phyloP scores from a whole-genome alignment of 345 rosid species.

The Raphanus raphanistrum region DNA sequence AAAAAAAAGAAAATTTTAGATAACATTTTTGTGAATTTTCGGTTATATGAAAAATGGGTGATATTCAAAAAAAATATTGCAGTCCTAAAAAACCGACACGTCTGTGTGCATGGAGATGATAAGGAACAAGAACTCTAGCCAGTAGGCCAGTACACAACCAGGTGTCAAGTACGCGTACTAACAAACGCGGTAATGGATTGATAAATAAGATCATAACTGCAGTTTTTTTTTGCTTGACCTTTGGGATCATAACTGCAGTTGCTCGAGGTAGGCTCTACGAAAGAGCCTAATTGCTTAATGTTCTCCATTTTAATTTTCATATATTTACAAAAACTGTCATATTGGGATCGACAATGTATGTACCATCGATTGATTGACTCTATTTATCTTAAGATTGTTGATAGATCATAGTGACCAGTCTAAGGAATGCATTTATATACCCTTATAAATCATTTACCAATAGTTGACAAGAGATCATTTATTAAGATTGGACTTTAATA shows the following conservation, averaged over 20 bases:
- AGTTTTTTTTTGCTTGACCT: not conserved
- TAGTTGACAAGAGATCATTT: not conserved
- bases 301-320: not conserved
- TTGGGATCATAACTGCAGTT: not conserved
- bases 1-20: not conserved
- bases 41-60: not conserved
- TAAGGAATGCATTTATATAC: constrained; percentile 21
- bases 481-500: constrained; percentile 20
- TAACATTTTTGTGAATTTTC: not conserved
- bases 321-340: not conserved
- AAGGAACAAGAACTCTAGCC: not conserved
- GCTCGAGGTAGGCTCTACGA: constrained; percentile 14
- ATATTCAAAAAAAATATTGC: not conserved
- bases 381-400: constrained; percentile 28
- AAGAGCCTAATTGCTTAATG: not conserved
- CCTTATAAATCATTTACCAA: constrained; percentile 4
- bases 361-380: not conserved
- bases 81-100: not conserved
- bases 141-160: not conserved
- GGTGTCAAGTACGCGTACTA: constrained; percentile 1
- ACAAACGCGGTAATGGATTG: not conserved
- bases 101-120: not conserved
- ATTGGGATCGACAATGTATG: constrained; percentile 23
- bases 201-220: not conserved
- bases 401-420: constrained; percentile 26